phyloP scores from a whole-genome alignment of 495 filamentous ascomycete genomes.

The Extremus antarcticus region DNA sequence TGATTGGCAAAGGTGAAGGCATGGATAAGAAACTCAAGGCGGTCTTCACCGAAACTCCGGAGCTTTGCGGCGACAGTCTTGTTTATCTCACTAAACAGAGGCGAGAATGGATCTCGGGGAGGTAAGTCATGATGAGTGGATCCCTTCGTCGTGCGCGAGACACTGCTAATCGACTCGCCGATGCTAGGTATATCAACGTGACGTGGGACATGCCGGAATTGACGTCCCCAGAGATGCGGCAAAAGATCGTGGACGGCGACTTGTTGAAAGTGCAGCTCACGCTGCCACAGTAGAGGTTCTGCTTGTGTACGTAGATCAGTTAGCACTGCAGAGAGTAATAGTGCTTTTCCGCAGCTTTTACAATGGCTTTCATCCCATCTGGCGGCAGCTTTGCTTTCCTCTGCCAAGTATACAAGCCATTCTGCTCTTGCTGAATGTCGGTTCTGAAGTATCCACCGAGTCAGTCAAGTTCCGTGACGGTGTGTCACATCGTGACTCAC shows the following conservation, averaged over 20 bases:
- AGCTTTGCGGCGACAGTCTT: conserved; percentile 38
- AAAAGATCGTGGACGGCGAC: conserved; percentile 10
- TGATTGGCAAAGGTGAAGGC: conserved; percentile 20
- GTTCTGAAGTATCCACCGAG: conserved; percentile 5
- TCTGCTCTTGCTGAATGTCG: conserved; percentile 30
- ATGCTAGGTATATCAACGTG: conserved; percentile 1
- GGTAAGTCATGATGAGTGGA: too few species aligned
- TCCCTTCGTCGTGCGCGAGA: too few species aligned
- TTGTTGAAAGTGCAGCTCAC: conserved; percentile 15
- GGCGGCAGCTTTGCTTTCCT: conserved; percentile 23
- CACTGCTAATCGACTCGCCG: too few species aligned
- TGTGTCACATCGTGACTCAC: conserved; percentile 7
- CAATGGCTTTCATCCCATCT: conserved; percentile 13
- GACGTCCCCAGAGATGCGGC: not conserved
- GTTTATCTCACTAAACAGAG: conserved; percentile 39
- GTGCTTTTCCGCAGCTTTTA: conserved; percentile 13
- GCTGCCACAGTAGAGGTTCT: not conserved
- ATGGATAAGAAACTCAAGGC: conserved; percentile 11
- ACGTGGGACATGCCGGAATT: conserved; percentile 10
- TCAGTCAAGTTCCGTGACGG: not conserved
- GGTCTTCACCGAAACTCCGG: conserved; percentile 35
- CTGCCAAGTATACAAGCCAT: conserved; percentile 26
- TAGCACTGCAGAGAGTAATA: conserved; percentile 7
- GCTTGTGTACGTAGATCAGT: not conserved
- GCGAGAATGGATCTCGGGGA: conserved; percentile 33